Conservation (phyloP, 345 rosid species). For the Aquilaria sinensis region DNA sequence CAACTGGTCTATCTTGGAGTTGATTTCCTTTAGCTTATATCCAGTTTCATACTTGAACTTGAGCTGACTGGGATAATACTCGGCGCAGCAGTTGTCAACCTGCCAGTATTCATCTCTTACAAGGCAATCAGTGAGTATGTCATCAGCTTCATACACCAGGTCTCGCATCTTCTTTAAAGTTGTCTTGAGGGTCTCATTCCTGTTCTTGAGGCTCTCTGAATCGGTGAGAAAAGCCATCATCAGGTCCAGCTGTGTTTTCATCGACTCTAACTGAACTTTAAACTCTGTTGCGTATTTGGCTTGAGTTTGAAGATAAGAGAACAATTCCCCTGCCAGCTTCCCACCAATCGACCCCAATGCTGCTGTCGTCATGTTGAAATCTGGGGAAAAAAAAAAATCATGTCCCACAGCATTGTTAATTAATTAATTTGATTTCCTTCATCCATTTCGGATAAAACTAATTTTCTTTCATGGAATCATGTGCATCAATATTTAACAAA, state of each 20-base stretch:
- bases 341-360: too few species aligned
- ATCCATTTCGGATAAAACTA: too few species aligned
- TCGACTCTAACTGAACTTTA: slow-evolving; percentile 10
- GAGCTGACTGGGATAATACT: background rate
- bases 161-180: slow-evolving; percentile 10
- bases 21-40: slow-evolving; percentile 16
- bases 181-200: slow-evolving; percentile 1
- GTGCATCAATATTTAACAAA: too few species aligned
- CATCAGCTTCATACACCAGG: slow-evolving; percentile 23
- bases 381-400: too few species aligned
- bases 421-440: too few species aligned
- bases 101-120: slow-evolving; percentile 15
- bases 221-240: slow-evolving; percentile 16
- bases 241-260: slow-evolving; percentile 13
- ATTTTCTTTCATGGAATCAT: too few species aligned
- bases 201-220: slow-evolving; percentile 10
- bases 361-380: too few species aligned
- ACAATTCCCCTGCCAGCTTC: too few species aligned
- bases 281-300: slow-evolving; percentile 1
- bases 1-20: slow-evolving; percentile 10
- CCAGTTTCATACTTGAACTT: slow-evolving; percentile 12
- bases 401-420: too few species aligned
- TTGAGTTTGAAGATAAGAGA: too few species aligned
- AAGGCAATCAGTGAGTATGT: slow-evolving; percentile 21
- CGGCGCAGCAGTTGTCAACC: background rate